A percentile compares a stretch with the other conserved stretches of the same genome.
Conservation (phyloP, 1,284 basidiomycete genomes). For the Cryptococcus wingfieldii region DNA sequence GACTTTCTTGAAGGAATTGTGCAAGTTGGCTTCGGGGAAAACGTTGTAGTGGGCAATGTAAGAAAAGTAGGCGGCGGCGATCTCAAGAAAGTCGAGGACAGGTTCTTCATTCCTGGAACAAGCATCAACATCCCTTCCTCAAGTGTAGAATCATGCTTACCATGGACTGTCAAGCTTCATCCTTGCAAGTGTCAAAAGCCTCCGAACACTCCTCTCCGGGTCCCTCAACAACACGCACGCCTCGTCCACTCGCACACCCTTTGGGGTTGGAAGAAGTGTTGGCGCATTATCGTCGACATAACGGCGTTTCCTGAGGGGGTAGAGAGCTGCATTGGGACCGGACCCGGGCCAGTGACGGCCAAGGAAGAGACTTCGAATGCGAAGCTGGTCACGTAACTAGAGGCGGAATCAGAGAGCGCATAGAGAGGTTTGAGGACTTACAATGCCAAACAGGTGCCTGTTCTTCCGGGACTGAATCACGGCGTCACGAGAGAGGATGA, state of each 20-base stretch:
- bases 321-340: conserved; percentile 13
- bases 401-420: neutral
- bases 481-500: conserved; percentile 27
- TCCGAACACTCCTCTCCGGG: conserved; percentile 30
- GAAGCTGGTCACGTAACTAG: conserved; percentile 29
- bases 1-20: conserved; percentile 14
- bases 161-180: conserved; percentile 32
- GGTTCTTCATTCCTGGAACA: conserved; percentile 30
- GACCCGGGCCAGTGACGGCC: conserved; percentile 34
- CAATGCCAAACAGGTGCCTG: conserved; percentile 24
- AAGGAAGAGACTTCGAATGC: conserved; percentile 17
- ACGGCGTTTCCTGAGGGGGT: conserved; percentile 4
- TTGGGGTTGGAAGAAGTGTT: neutral
- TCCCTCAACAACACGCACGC: conserved; percentile 29
- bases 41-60: conserved; percentile 29
- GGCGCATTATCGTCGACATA: neutral
- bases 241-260: conserved; percentile 13
- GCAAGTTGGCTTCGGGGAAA: conserved; percentile 22
- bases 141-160: conserved; percentile 8
- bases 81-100: conserved; percentile 18
- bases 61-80: conserved; percentile 33
- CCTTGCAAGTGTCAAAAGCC: conserved; percentile 35
- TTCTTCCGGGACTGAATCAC: conserved; percentile 19
- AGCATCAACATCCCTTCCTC: conserved; percentile 6
- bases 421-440: neutral